Evolutionary conservation across 2,329 filamentous ascomycete genomes (phyloP).

Genomic region (Nigrograna mackinnonii): DNA sequence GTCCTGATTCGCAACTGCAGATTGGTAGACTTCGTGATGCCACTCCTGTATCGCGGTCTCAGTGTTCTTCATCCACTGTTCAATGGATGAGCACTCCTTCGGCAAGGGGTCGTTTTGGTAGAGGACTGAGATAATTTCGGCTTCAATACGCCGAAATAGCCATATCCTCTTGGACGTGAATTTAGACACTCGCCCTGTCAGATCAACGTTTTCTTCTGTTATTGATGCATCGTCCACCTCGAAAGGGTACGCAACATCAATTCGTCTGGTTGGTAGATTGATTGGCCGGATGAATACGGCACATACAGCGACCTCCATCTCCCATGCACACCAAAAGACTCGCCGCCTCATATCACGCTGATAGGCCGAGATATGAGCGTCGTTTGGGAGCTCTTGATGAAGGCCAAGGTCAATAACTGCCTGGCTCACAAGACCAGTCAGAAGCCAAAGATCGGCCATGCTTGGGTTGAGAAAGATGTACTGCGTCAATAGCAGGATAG

Average conservation of each 20-base stretch:
- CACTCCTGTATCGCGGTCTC: constrained; percentile 30
- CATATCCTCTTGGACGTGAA: constrained; percentile 39
- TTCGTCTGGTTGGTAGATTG: constrained; percentile 30
- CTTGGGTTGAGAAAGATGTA: constrained; percentile 41
- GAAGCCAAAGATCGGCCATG: constrained; percentile 40
- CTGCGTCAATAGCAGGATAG: constrained; percentile 37
- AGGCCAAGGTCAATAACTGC: constrained; percentile 40
- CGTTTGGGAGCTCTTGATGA: constrained; percentile 38
- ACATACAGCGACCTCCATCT: constrained; percentile 41
- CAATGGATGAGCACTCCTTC: constrained; percentile 22
- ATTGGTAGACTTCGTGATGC: constrained; percentile 31
- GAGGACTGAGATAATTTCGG: constrained; percentile 34
- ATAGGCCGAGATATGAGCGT: constrained; percentile 25
- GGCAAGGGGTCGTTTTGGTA: constrained; percentile 36
- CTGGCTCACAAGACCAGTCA: constrained; percentile 40
- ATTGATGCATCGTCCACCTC: constrained; percentile 39
- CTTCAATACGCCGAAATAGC: constrained; percentile 37
- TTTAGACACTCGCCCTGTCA: constrained; percentile 32
- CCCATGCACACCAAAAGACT: constrained; percentile 42
- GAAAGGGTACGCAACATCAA: constrained; percentile 34
- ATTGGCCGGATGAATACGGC: constrained; percentile 35
- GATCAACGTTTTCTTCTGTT: constrained; percentile 27
- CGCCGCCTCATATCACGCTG: constrained; percentile 42
- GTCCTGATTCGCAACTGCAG: constrained; percentile 31
- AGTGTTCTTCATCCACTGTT: constrained; percentile 32